Evolutionary conservation across 441 rosid genomes (phyloP).

Genomic region (Euphorbia schlechtendalii): DNA sequence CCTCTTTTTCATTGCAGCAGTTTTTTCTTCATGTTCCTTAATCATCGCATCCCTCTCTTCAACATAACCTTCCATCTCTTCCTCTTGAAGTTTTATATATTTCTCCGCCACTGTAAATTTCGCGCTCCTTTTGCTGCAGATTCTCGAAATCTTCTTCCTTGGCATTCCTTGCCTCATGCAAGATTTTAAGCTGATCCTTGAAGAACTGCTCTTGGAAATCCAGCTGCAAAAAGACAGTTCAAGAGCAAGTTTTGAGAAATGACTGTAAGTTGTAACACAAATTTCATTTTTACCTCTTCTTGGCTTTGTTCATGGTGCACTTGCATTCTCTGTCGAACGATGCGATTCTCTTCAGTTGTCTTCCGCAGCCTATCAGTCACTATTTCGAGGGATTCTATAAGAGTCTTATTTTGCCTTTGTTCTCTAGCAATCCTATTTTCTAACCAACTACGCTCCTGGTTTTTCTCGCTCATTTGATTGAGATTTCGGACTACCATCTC

Average conservation of each 20-base stretch:
- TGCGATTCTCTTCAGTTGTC: too few species aligned
- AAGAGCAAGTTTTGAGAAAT: too few species aligned
- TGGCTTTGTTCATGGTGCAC: constrained; percentile 48
- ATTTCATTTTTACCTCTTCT: constrained; percentile 58
- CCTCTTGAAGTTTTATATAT: constrained; percentile 49
- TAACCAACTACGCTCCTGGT: constrained; percentile 33
- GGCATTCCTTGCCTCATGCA: constrained; percentile 44
- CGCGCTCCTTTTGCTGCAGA: constrained; percentile 67
- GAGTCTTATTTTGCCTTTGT: too few species aligned
- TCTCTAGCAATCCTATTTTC: constrained; percentile 22
- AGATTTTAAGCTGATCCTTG: constrained; percentile 41
- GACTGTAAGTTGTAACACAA: too few species aligned
- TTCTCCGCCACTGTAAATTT: constrained; percentile 38
- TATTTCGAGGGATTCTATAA: constrained; percentile 38
- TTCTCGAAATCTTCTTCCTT: constrained; percentile 76
- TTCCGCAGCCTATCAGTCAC: constrained; percentile 16
- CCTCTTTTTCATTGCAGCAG: constrained; percentile 46
- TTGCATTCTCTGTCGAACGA: constrained; percentile 37
- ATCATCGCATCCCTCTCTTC: constrained; percentile 61
- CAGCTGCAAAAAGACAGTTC: constrained; percentile 53
- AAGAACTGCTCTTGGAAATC: constrained; percentile 68
- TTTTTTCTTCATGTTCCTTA: constrained; percentile 43
- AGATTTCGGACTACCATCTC: constrained; percentile 56
- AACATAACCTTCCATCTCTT: constrained; percentile 56
- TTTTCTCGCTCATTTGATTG: constrained; percentile 53